Evolutionary conservation across 2,329 filamentous ascomycete genomes (phyloP).

Genomic region (Diplodia intermedia): DNA sequence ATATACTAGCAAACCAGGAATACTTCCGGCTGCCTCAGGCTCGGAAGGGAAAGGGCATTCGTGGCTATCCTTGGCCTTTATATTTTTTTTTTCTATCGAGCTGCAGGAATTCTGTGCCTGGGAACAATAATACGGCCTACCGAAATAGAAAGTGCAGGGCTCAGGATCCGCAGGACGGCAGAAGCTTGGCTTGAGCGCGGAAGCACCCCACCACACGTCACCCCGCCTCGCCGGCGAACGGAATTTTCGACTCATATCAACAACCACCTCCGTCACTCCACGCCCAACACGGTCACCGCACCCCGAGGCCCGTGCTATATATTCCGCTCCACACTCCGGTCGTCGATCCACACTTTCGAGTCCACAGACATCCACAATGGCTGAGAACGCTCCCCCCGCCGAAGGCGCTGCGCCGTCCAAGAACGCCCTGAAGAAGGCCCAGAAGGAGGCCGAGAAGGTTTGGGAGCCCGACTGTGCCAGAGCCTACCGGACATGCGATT

Average conservation of each 20-base stretch:
- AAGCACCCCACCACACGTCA: constrained; percentile 29
- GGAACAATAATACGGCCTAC: not conserved
- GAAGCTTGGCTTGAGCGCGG: constrained; percentile 3
- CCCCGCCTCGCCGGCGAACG: constrained; percentile 29
- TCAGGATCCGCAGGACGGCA: constrained; percentile 1
- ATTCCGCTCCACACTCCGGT: not conserved
- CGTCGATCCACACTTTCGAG: not conserved
- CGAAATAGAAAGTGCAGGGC: not conserved
- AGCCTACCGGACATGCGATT: constrained; percentile 28
- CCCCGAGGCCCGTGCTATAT: not conserved
- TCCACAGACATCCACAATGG: constrained; percentile 38
- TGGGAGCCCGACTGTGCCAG: not conserved
- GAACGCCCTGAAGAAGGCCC: constrained; percentile 52
- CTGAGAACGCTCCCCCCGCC: constrained; percentile 41
- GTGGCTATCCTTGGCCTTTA: no score
- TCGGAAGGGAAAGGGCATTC: no score
- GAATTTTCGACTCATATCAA: constrained; percentile 32
- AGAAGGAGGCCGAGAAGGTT: constrained; percentile 53
- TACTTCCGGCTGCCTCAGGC: no score
- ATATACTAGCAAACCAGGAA: not conserved
- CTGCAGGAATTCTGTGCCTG: not conserved
- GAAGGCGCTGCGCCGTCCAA: constrained; percentile 43
- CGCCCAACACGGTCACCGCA: constrained; percentile 8
- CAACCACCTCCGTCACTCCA: constrained; percentile 27
- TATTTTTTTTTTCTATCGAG: not conserved